Conservation (phyloP, 2,329 filamentous ascomycete genomes). For the Scopulariopsis brevicaulis region DNA sequence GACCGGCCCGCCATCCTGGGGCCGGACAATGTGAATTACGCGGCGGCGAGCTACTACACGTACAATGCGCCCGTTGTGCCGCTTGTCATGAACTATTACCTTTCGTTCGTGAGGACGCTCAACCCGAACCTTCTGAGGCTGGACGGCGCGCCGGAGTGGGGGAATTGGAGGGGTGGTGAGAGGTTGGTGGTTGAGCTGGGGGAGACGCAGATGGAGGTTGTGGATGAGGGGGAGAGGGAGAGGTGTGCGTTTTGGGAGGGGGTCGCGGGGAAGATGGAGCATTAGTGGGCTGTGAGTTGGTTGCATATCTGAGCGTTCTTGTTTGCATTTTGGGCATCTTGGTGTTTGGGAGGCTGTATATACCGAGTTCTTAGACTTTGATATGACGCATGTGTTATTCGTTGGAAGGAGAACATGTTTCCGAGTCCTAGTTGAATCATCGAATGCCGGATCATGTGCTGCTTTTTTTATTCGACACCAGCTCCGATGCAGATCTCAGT, state of each 20-base stretch:
- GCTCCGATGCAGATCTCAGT: no score
- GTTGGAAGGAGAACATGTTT: no score
- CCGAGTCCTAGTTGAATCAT: no score
- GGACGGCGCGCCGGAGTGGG: constrained; percentile 26
- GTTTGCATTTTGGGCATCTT: neutral
- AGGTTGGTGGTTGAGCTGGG: constrained; percentile 25
- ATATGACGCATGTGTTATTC: neutral
- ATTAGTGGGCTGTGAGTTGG: neutral
- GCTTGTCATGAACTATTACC: constrained; percentile 35
- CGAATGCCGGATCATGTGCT: no score
- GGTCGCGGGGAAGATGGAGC: constrained; percentile 15
- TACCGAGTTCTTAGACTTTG: neutral
- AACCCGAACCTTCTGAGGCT: constrained; percentile 28
- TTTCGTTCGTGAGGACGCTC: constrained; percentile 32
- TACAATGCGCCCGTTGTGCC: constrained; percentile 32
- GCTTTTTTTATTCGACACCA: no score
- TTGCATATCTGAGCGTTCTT: neutral
- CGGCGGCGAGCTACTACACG: constrained; percentile 25
- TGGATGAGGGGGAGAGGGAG: constrained; percentile 10
- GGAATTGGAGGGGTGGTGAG: constrained; percentile 20
- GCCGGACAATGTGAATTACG: constrained; percentile 14
- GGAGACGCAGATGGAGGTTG: constrained; percentile 24
- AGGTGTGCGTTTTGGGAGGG: constrained; percentile 28
- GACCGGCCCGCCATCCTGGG: constrained; percentile 38
- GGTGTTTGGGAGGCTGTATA: neutral